These are phyloP conservation scores for Erodium moschatum DNA, from an alignment of 441 rosid species.

Conservation along the genomic window DNA sequence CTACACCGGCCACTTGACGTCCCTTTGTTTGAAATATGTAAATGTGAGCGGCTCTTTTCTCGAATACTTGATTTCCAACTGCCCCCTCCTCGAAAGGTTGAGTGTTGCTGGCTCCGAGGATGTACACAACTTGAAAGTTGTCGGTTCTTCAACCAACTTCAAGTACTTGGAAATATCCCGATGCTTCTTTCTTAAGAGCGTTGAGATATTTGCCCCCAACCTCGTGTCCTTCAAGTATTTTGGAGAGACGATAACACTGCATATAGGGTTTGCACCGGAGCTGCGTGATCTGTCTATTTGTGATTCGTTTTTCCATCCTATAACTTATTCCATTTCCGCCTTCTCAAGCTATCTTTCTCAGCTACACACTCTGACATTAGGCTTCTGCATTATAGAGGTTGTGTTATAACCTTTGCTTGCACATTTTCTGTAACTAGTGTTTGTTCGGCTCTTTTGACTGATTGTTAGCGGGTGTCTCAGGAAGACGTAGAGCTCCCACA, in stretches of 20 bases:
- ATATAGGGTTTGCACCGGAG: slow-evolving; percentile 8
- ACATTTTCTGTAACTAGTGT: not conserved
- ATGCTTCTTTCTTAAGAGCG: not conserved
- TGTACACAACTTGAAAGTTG: slow-evolving; percentile 14
- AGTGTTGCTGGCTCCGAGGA: slow-evolving; percentile 4
- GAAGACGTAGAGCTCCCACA: slow-evolving; percentile 10
- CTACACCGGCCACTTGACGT: slow-evolving; percentile 6
- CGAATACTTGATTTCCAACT: slow-evolving; percentile 13
- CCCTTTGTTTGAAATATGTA: slow-evolving; percentile 14
- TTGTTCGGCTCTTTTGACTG: not conserved
- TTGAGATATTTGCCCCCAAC: slow-evolving; percentile 16
- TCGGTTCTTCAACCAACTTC: slow-evolving; percentile 13
- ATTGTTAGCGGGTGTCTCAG: not conserved
- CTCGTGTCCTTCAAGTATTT: slow-evolving; percentile 16
- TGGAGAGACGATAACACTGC: not conserved
- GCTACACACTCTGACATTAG: slow-evolving; percentile 15
- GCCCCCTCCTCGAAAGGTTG: slow-evolving; percentile 19
- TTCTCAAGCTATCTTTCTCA: slow-evolving; percentile 16
- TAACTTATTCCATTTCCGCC: not conserved
- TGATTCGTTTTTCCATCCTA: slow-evolving; percentile 7
- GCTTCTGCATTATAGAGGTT: slow-evolving; percentile 12
- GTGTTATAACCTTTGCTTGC: not conserved
- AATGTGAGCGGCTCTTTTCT: slow-evolving; percentile 10
- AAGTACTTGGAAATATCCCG: slow-evolving; percentile 18
- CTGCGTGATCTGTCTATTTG: slow-evolving; percentile 14